A percentile compares a stretch with the other conserved stretches of the same genome.
These are phyloP conservation scores for Volvariella surrecta DNA, from an alignment of 1,284 basidiomycete genomes.

Conservation along the genomic window DNA sequence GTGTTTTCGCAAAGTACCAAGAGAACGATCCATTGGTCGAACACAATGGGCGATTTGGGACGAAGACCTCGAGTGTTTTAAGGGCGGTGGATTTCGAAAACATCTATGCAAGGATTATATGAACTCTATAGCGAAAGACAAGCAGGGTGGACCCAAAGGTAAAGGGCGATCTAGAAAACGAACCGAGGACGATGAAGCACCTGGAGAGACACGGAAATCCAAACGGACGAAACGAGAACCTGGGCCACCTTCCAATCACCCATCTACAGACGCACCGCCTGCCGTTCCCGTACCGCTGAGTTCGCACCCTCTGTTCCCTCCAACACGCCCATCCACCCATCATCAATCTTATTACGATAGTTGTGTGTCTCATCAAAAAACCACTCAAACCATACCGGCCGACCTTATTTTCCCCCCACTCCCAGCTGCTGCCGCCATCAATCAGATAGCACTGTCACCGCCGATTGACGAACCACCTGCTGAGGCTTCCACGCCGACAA, in stretches of 20 bases:
- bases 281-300: slow-evolving; percentile 26
- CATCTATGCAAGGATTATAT: slow-evolving; percentile 56
- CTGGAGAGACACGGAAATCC: slow-evolving; percentile 27
- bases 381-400: slow-evolving; percentile 33
- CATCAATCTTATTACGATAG: slow-evolving; percentile 64
- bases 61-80: slow-evolving; percentile 61
- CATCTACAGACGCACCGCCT: slow-evolving; percentile 12
- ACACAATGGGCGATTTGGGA: slow-evolving; percentile 75
- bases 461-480: slow-evolving; percentile 4
- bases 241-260: slow-evolving; percentile 7
- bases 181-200: slow-evolving; percentile 24
- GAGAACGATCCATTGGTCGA: slow-evolving; percentile 59
- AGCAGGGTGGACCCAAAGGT: slow-evolving; percentile 25
- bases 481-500: slow-evolving; percentile 2
- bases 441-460: slow-evolving; percentile 14
- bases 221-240: slow-evolving; percentile 41
- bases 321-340: slow-evolving; percentile 47
- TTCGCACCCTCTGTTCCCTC: slow-evolving; percentile 44
- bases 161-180: slow-evolving; percentile 28
- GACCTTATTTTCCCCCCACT: slow-evolving; percentile 67
- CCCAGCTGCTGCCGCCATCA: slow-evolving; percentile 30
- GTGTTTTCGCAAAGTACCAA: slow-evolving; percentile 63
- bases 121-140: slow-evolving; percentile 31
- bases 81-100: slow-evolving; percentile 63
- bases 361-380: slow-evolving; percentile 27